These are phyloP conservation scores for Zhuliangozyma blackwelliae DNA, from an alignment of 1,139 yeast species.

Conservation along the genomic window DNA sequence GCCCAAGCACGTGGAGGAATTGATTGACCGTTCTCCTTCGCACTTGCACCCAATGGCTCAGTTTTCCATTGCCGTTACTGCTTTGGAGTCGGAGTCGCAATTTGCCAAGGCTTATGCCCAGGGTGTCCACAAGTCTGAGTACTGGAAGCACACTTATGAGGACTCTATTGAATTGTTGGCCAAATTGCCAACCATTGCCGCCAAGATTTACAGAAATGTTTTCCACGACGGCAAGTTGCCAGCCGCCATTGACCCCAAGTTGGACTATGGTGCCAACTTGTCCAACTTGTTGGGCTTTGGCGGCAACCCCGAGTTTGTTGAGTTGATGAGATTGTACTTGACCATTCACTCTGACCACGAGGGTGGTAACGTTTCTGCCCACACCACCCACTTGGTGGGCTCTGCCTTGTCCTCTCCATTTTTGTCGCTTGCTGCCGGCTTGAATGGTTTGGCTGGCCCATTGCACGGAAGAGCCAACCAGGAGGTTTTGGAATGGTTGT, in stretches of 20 bases:
- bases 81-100: slow-evolving; percentile 84
- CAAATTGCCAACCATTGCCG: slow-evolving; percentile 87
- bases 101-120: slow-evolving; percentile 89
- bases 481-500: slow-evolving; percentile 92
- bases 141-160: slow-evolving; percentile 92
- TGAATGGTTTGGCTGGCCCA: slow-evolving; percentile 97
- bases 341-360: slow-evolving; percentile 97
- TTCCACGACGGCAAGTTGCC: slow-evolving; percentile 84
- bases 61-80: slow-evolving; percentile 87
- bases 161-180: slow-evolving; percentile 87
- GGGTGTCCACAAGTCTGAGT: slow-evolving; percentile 82
- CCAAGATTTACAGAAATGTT: slow-evolving; percentile 88
- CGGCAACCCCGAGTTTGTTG: slow-evolving; percentile 74
- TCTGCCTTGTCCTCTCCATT: slow-evolving; percentile 92
- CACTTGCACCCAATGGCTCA: slow-evolving; percentile 97
- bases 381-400: slow-evolving; percentile 95
- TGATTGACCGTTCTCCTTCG: slow-evolving; percentile 78
- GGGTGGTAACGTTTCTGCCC: slow-evolving; percentile 98
- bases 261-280: slow-evolving; percentile 91
- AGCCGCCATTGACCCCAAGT: slow-evolving; percentile 55
- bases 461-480: slow-evolving; percentile 98
- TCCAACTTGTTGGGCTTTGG: slow-evolving; percentile 82
- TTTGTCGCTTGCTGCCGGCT: slow-evolving; percentile 89
- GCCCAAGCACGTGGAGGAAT: slow-evolving; percentile 81
- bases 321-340: slow-evolving; percentile 87